phyloP scores from a whole-genome alignment of 306 rosid genomes.

The Vicia faba region DNA sequence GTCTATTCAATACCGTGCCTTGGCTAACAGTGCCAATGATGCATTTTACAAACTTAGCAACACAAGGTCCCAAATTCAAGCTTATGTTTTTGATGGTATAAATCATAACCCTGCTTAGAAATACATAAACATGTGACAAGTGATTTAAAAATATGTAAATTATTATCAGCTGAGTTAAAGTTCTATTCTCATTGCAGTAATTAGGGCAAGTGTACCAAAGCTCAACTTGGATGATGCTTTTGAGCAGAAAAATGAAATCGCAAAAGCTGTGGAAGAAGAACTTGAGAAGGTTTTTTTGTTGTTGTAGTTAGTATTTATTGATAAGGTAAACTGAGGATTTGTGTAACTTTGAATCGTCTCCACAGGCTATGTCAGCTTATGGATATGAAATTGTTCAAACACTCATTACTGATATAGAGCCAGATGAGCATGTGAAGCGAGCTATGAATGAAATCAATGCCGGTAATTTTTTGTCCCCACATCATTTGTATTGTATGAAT shows the following conservation, averaged over 20 bases:
- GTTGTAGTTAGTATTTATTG: neutral
- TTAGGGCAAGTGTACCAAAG: constrained; percentile 92
- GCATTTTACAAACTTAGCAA: constrained; percentile 97
- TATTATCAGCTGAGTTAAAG: constrained; percentile 25
- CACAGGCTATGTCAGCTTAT: constrained; percentile 95
- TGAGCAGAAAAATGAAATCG: constrained; percentile 95
- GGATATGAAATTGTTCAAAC: constrained; percentile 94
- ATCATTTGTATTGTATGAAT: constrained; percentile 40
- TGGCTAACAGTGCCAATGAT: constrained; percentile 78
- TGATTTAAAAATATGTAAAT: constrained; percentile 12
- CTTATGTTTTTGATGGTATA: constrained; percentile 92
- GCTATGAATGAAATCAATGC: constrained; percentile 99
- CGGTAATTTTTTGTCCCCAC: constrained; percentile 45
- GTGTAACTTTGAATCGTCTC: constrained; percentile 29
- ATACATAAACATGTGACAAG: constrained; percentile 10
- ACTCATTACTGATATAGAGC: constrained; percentile 85
- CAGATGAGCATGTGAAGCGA: constrained; percentile 85
- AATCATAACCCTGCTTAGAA: constrained; percentile 30
- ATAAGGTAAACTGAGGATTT: constrained; percentile 17
- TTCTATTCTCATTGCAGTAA: constrained; percentile 54
- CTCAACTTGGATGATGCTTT: constrained; percentile 83
- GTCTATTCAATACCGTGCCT: constrained; percentile 85
- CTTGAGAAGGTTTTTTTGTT: constrained; percentile 70
- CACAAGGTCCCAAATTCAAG: constrained; percentile 86
- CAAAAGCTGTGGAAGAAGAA: constrained; percentile 89